Evolutionary conservation across 345 rosid species (phyloP).

Genomic region (Stellera chamaejasme): DNA sequence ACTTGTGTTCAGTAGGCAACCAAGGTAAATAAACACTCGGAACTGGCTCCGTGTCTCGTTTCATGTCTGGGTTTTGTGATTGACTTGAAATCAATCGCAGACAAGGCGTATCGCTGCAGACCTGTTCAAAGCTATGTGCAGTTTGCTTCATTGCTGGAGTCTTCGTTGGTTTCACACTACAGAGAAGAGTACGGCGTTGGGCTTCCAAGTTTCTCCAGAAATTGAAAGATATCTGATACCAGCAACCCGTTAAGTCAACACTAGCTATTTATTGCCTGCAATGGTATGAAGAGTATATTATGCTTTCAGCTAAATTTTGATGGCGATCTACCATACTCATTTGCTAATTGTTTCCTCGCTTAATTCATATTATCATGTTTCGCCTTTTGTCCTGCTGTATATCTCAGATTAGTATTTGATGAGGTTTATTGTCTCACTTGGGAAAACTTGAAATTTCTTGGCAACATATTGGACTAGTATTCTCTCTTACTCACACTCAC

Average conservation of each 20-base stretch:
- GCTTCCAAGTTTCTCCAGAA: conserved; percentile 56
- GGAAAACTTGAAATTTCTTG: too few relatives aligned
- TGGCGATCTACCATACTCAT: too few relatives aligned
- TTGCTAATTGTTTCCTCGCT: too few relatives aligned
- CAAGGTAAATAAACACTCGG: conserved; percentile 32
- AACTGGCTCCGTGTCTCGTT: neutral
- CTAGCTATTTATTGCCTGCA: too few relatives aligned
- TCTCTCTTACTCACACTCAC: too few relatives aligned
- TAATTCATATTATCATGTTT: too few relatives aligned
- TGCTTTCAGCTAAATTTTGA: too few relatives aligned
- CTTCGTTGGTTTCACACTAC: conserved; percentile 65
- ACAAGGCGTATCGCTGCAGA: conserved; percentile 47
- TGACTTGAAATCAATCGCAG: conserved; percentile 23
- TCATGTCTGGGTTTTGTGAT: neutral
- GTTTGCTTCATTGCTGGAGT: conserved; percentile 78
- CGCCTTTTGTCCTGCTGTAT: too few relatives aligned
- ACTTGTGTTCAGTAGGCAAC: conserved; percentile 29
- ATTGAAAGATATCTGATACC: conserved; percentile 53
- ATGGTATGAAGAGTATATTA: too few relatives aligned
- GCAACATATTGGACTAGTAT: too few relatives aligned
- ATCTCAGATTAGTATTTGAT: too few relatives aligned
- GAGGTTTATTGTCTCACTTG: too few relatives aligned
- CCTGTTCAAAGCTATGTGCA: conserved; percentile 76
- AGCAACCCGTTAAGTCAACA: neutral
- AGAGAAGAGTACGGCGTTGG: conserved; percentile 63